phyloP scores from a whole-genome alignment of 2,329 filamentous ascomycete species.

The Talaromyces verruculosus region DNA sequence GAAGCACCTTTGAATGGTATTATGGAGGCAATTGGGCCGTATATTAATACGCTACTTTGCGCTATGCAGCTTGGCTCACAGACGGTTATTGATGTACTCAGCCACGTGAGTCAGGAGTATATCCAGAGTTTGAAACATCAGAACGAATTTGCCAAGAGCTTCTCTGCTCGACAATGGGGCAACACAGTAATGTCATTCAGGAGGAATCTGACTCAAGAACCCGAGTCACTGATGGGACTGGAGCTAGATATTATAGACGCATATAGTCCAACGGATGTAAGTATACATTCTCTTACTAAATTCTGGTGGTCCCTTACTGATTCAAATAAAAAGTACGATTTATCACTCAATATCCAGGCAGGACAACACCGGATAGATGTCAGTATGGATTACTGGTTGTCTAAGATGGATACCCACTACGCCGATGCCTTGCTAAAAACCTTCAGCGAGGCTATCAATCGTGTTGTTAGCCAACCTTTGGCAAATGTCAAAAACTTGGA shows the following conservation, averaged over 20 bases:
- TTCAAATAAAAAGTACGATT: background rate
- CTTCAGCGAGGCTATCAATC: background rate
- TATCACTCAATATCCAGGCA: background rate
- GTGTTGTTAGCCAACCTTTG: slow-evolving; percentile 35
- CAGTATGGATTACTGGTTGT: background rate
- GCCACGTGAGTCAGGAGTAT: background rate
- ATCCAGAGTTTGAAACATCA: background rate
- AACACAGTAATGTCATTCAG: background rate
- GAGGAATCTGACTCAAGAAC: background rate
- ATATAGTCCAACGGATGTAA: background rate
- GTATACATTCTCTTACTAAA: background rate
- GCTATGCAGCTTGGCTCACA: background rate
- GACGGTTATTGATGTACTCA: background rate
- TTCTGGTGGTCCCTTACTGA: background rate
- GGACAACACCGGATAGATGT: background rate
- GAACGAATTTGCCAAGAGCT: background rate
- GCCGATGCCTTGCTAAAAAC: background rate
- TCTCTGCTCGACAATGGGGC: background rate
- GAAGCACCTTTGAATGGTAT: background rate
- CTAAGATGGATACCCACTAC: background rate
- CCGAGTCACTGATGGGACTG: background rate
- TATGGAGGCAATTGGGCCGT: background rate
- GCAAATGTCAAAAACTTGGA: background rate
- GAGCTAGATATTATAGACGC: background rate
- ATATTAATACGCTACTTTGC: background rate